A percentile compares a stretch with the other conserved stretches of the same genome.
These are phyloP conservation scores for Chlamydomonas sp. DNA, from an alignment of 139 green algal genomes.

Conservation along the genomic window DNA sequence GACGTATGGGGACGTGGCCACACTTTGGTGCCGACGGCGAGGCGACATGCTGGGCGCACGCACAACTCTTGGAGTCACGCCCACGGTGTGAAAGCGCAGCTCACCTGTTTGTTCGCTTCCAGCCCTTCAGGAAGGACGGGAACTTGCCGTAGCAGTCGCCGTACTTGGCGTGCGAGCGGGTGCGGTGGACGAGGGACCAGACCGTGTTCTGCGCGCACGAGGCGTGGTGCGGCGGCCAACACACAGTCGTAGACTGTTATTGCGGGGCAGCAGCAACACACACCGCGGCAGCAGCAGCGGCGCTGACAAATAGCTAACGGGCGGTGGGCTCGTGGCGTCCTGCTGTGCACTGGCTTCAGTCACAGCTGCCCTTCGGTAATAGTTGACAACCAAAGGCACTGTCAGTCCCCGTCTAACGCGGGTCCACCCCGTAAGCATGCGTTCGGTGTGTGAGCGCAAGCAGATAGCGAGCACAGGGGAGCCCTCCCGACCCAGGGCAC, in stretches of 20 bases:
- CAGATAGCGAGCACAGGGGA: no score
- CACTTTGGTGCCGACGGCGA: background rate
- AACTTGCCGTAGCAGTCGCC: background rate
- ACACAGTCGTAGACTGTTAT: background rate
- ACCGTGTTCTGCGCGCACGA: background rate
- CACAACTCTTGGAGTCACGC: background rate
- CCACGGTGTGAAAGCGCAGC: background rate
- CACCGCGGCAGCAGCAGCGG: background rate
- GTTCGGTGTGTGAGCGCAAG: no score
- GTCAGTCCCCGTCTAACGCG: no score
- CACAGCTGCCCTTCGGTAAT: background rate
- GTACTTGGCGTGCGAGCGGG: conserved; percentile 15
- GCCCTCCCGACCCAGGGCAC: no score
- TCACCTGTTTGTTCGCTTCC: conserved; percentile 19
- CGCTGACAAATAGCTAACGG: background rate
- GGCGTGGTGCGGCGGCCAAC: background rate
- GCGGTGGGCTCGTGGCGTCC: background rate
- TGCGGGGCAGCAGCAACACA: background rate
- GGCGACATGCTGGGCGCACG: background rate
- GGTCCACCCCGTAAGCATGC: no score
- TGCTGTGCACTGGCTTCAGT: background rate
- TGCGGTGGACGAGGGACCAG: conserved; percentile 25
- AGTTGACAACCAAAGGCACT: no score
- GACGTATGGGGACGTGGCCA: background rate
- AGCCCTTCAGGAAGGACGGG: conserved; percentile 29